Evolutionary conservation across 1,284 basidiomycete species (phyloP), one percentile per base, ranked within the genome.

Genomic region (Schizophyllum amplum): DNA sequence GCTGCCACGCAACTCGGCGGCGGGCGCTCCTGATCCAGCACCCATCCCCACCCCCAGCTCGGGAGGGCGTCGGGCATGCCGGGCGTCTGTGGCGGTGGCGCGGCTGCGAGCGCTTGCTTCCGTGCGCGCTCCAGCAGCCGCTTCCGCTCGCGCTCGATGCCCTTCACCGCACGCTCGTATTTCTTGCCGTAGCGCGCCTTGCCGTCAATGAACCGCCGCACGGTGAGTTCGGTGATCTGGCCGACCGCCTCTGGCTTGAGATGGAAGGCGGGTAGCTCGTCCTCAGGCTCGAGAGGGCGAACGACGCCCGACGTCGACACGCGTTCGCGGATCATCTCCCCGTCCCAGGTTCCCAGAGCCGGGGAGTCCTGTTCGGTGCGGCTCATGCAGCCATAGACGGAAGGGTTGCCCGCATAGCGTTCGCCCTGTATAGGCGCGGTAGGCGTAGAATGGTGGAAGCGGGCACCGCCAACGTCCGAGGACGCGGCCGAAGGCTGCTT

Each of bases 1-100:
- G 87, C 83, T 26, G 87, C 86, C 62, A 93, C 90, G 60, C 88
- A 90, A 63, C 86, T 89, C 4, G 91, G 85, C 6, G 90, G 90
- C 5, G 90, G 90, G 24, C 75, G 75, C 69, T 93, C 90, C n/a
- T 71, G 77, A 62, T 88, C 84, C 56, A 91, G 68, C 21, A 82
- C 85, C 90, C 86, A 92, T 17, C 84, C 82, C 83, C 86, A 90
- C 52, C 74, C 77, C 84, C 82, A 87, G 61, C 75, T 77, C 75
- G 80, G 27, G 76, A 74, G 5, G 75, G 72, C n/a, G n/a, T n/a
- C n/a, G n/a, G n/a, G n/a, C n/a, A n/a, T n/a, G n/a, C n/a, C n/a
- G n/a, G n/a, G 5, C 21, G 48, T 9, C 20, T 50, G 48, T 11
- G 48, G 48, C 48, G 21, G 11, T 21, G 20, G 2, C 3, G 20